Evolutionary conservation across 305 asterid genomes (phyloP).

Genomic region (Fraxinus latifolia): DNA sequence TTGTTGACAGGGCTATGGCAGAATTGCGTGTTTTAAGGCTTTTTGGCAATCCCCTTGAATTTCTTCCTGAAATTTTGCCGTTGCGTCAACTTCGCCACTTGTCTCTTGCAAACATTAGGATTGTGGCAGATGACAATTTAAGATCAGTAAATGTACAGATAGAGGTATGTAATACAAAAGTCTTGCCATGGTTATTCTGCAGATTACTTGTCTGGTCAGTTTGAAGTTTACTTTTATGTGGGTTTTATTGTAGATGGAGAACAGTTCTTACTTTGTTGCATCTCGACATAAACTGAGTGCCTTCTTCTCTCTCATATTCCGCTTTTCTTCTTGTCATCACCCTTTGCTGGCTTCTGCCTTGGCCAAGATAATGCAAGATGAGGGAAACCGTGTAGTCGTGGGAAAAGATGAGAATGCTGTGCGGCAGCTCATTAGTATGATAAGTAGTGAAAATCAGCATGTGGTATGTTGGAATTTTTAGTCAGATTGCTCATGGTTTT

Average conservation of each 20-base stretch:
- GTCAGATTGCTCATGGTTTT: constrained; percentile 16
- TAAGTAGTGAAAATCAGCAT: constrained; percentile 94
- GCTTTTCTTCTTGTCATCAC: constrained; percentile 99
- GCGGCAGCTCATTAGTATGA: constrained; percentile 99
- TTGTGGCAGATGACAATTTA: constrained; percentile 88
- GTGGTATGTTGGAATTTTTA: constrained; percentile 63
- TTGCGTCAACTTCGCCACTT: constrained; percentile 84
- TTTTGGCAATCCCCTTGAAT: constrained; percentile 95
- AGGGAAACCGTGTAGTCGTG: constrained; percentile 83
- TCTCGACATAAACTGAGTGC: constrained; percentile 98
- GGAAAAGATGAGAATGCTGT: constrained; percentile 98
- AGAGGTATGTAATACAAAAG: constrained; percentile 58
- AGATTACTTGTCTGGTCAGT: constrained; percentile 21
- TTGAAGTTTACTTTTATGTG: constrained; percentile 27
- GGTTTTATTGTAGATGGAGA: constrained; percentile 77
- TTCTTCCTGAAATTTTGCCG: constrained; percentile 95
- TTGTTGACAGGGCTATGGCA: constrained; percentile 79
- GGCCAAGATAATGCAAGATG: constrained; percentile 96
- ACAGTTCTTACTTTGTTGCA: constrained; percentile 90
- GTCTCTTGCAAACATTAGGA: constrained; percentile 94
- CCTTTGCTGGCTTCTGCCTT: constrained; percentile 97
- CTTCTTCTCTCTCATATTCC: constrained; percentile 97
- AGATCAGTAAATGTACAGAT: constrained; percentile 86
- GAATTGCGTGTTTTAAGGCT: constrained; percentile 85
- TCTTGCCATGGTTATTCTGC: constrained; percentile 27